Base-by-base conservation (phyloP, 2,329 filamentous ascomycete species). In the Cercospora nicotianae region DNA sequence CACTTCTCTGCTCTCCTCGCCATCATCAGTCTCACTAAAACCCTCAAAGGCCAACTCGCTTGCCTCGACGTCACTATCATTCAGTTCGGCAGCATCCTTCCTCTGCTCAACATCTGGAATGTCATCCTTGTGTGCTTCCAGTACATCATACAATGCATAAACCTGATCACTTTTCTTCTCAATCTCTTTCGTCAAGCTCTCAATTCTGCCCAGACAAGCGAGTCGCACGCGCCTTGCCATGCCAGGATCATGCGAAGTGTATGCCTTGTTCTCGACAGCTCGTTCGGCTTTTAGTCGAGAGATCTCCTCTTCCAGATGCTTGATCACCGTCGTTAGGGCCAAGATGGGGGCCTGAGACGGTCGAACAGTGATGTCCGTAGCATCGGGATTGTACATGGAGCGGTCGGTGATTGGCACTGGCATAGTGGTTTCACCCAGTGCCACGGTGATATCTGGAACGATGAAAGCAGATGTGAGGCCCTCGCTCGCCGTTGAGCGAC, bases 281-380 rank as follows among this genome's bases (percentile, higher is more conserved):
- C 93, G 85, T 74, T 90, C 85, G 72, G 90, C 84, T 79, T 91
- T 90, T 63, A 96, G 81, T 77, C 96, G 91, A 12, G 86, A 85
- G 55, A 94, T 86, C 78, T 97, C 93, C 76, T 96, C 92, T 72
- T 92, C 85, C 3, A 96, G 82, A 7, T 89, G 86, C 80, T 96
- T 95, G 77, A 96, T 89, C 23, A 96, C 91, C n/a, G 89, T 87
- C 7, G 91, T 90, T 26, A 97, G 86, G 9, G 93, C 92, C 53
- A 89, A 80, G 4, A 86, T 88, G 0, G 92, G 92, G 1, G 87
- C 82, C 75, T 92, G 89, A 1, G 89, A 75, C 2, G 83, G 87
- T 0, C 87, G 86, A 58, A 89, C 76, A 0, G 87, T 90, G 0
- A 85, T 85, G 62, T 88, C 85, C n/a, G 84, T 82, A 60, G 87